Evolutionary conservation across 352 stramenopile species (phyloP).

Genomic region (Globisporangium camurandrum): DNA sequence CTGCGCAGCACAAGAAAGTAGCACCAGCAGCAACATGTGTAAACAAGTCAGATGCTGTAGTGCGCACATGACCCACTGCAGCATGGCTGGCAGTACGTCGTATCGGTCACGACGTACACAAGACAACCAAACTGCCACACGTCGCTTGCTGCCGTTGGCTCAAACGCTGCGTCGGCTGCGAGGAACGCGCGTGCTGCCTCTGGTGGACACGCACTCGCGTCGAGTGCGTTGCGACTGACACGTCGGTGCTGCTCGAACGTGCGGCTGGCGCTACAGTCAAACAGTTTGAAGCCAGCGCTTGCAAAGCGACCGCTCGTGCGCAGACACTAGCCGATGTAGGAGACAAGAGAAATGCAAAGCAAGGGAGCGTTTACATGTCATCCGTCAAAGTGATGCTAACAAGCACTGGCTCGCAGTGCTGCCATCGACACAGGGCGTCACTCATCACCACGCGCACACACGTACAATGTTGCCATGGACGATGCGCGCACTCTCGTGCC

Average conservation of each 20-base stretch:
- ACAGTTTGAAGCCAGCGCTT: conserved; percentile 26
- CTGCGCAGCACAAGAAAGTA: conserved; percentile 15
- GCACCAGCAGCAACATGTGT: not conserved
- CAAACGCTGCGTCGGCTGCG: conserved; percentile 25
- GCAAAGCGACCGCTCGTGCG: conserved; percentile 42
- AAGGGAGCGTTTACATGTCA: too few species aligned
- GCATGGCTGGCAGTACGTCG: too few species aligned
- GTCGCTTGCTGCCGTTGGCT: conserved; percentile 39
- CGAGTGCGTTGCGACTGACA: conserved; percentile 22
- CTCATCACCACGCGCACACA: not conserved
- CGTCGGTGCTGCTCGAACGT: conserved; percentile 21
- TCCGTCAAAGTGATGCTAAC: too few species aligned
- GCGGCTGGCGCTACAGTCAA: conserved; percentile 35
- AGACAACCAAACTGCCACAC: conserved; percentile 75
- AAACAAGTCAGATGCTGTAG: not conserved
- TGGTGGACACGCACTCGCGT: conserved; percentile 26
- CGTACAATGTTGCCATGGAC: conserved; percentile 64
- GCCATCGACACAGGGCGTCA: not conserved
- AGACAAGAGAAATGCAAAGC: not conserved
- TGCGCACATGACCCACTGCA: too few species aligned
- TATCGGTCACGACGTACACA: conserved; percentile 26
- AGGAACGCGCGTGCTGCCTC: conserved; percentile 49
- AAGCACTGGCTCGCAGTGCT: too few species aligned
- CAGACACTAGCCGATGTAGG: conserved; percentile 17
- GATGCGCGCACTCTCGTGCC: conserved; percentile 40